phyloP scores from a whole-genome alignment of 202 grass and related monocot species.

The Hordeum pubiflorum region DNA sequence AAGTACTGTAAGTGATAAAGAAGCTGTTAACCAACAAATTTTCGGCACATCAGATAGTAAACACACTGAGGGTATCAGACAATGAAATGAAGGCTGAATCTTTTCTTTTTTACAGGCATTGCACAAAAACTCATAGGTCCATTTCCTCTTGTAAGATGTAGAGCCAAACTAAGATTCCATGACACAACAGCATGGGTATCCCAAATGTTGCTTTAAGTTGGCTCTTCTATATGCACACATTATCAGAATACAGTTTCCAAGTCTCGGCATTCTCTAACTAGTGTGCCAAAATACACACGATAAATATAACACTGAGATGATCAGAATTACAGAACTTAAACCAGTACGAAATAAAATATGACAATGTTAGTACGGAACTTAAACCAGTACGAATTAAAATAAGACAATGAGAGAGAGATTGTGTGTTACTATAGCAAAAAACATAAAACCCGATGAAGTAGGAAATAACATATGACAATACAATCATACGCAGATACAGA shows the following conservation, averaged over 20 bases:
- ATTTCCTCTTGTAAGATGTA: background rate
- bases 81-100: background rate
- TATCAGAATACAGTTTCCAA: background rate
- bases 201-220: slow-evolving; percentile 1
- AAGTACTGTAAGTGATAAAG: slow-evolving; percentile 35
- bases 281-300: background rate
- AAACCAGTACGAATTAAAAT: too few relatives aligned
- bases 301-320: background rate
- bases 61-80: background rate
- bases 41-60: background rate
- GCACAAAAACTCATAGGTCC: background rate
- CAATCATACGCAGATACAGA: background rate
- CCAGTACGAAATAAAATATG: too few relatives aligned
- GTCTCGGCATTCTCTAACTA: background rate
- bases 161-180: background rate
- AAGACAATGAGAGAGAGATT: too few relatives aligned
- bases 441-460: too few relatives aligned
- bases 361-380: too few relatives aligned
- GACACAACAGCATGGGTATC: background rate
- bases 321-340: too few relatives aligned
- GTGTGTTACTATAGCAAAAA: too few relatives aligned
- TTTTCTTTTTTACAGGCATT: background rate
- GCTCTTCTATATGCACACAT: background rate
- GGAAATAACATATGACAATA: background rate
- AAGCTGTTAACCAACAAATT: slow-evolving; percentile 19